Evolutionary conservation across 2,329 filamentous ascomycete species (phyloP).

Genomic region (Thermoascus crustaceus): DNA sequence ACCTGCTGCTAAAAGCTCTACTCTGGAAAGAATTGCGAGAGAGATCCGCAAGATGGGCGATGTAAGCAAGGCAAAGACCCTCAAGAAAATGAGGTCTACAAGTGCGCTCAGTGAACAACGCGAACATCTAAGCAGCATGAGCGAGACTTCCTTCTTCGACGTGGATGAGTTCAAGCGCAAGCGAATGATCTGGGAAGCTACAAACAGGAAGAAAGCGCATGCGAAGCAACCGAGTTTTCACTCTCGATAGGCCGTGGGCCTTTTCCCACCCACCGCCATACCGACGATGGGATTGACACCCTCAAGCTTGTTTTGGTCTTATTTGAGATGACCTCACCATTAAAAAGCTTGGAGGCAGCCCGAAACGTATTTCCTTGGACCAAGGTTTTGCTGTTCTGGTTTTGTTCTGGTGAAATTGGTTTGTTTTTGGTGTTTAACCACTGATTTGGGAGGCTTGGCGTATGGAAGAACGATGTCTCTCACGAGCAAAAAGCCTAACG

Average conservation of each 20-base stretch:
- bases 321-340: no score
- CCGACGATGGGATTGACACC: no score
- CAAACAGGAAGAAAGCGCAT: conserved; percentile 24
- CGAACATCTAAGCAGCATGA: conserved; percentile 25
- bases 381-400: no score
- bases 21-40: conserved; percentile 52
- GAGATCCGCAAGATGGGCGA: conserved; percentile 45
- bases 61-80: conserved; percentile 18
- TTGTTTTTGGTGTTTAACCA: no score
- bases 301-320: no score
- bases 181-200: conserved; percentile 42
- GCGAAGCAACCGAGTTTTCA: conserved; percentile 15
- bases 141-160: conserved; percentile 37
- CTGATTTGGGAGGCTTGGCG: no score
- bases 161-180: conserved; percentile 42
- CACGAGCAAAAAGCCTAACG: no score
- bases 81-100: conserved; percentile 45
- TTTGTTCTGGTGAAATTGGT: no score
- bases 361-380: no score
- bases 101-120: conserved; percentile 42
- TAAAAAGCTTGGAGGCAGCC: no score
- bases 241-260: conserved; percentile 7
- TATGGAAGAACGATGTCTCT: no score
- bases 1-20: conserved; percentile 36
- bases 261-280: no score